These are phyloP conservation scores for Huiozyma naganishii DNA, from an alignment of 805 yeast genomes.

Conservation along the genomic window DNA sequence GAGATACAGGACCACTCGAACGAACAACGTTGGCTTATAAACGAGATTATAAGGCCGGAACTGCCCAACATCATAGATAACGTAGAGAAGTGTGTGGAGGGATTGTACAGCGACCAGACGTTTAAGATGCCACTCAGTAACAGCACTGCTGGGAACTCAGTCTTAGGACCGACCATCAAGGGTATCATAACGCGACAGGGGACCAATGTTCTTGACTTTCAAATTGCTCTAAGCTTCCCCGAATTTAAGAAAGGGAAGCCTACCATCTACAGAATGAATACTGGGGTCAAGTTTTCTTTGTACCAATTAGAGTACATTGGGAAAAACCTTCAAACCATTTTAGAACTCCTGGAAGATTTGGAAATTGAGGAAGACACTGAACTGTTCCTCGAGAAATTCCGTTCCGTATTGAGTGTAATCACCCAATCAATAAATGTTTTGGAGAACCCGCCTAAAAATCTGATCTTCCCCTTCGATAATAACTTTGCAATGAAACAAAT, in stretches of 20 bases:
- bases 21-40: slow-evolving; percentile 38
- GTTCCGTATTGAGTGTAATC: slow-evolving; percentile 12
- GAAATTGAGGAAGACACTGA: slow-evolving; percentile 34
- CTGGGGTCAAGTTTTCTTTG: slow-evolving; percentile 35
- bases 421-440: slow-evolving; percentile 21
- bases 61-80: slow-evolving; percentile 38
- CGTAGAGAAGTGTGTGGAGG: slow-evolving; percentile 31
- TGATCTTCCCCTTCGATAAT: slow-evolving; percentile 49
- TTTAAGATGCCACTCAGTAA: slow-evolving; percentile 44
- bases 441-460: slow-evolving; percentile 41
- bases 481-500: slow-evolving; percentile 37
- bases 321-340: slow-evolving; percentile 11
- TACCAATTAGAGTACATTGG: slow-evolving; percentile 27
- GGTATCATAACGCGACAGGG: slow-evolving; percentile 53
- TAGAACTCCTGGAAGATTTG: slow-evolving; percentile 20
- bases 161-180: slow-evolving; percentile 30
- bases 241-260: slow-evolving; percentile 32
- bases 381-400: slow-evolving; percentile 16
- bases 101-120: slow-evolving; percentile 30
- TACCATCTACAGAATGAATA: slow-evolving; percentile 30
- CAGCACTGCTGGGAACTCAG: slow-evolving; percentile 1
- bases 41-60: slow-evolving; percentile 37
- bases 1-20: slow-evolving; percentile 4
- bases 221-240: slow-evolving; percentile 30
- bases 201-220: slow-evolving; percentile 39